Base-by-base conservation (phyloP, 768 basidiomycete species). In the Suillus cothurnatus region DNA sequence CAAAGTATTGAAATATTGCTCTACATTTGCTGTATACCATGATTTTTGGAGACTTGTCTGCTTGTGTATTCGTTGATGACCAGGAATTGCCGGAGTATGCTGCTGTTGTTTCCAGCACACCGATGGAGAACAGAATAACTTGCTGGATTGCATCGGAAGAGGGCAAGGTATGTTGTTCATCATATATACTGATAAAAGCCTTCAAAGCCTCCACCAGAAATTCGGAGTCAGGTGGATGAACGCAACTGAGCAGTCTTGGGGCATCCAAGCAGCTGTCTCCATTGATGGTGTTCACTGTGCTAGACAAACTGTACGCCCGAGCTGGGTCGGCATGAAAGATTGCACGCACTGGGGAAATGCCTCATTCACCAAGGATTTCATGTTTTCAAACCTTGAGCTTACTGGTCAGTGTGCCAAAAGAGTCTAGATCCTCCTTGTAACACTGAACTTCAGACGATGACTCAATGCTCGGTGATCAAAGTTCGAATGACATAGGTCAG, bases 101-200 rank as follows among this genome's bases (percentile, higher is more conserved):
- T 15, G 45, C 67, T 19, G 52, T 34, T 1, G 23, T 36, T 3
- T 63, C 64, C 43, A 59, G 21, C 34, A 60, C 65, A 28, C 19
- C 38, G 12, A 41, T 19, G 2, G 38, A 39, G 26, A 69, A 72
- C 4, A 43, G 55, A n/a, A 63, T 45, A 14, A 68, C 67, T 19
- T 73, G 72, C 45, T 73, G 70, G 68, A 63, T 73, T 23, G 61
- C 70, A 17, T 73, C 72, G 0, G 66, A 73, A 60, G 67, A 67
- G 9, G 71, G 69, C 62, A 74, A 72, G 57, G 72, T 68, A n/a
- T 12, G 59, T 34, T 3, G 6, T 39, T 14, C 39, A 32, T 38
- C 62, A 50, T 12, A 43, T 3, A 45, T 26, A 63, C 34, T 11
- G 56, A 6, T 5, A 6, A 31, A 58, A 38, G 19, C 26, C 12